Conservation (phyloP, 2,329 filamentous ascomycete species). For the Claviceps purpurea region DNA sequence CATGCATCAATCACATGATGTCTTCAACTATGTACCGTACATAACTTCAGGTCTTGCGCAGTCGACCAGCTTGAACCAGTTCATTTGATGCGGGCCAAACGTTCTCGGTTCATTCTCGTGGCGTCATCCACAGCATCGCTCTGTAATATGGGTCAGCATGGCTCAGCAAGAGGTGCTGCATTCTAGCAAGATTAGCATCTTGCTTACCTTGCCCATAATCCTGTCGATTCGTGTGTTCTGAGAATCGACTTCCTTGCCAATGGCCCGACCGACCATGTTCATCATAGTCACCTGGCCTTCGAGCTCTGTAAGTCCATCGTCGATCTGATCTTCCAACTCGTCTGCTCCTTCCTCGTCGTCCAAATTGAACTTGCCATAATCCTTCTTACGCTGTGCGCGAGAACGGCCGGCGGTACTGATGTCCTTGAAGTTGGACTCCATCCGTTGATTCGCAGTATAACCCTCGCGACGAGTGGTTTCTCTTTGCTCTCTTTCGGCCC, state of each 20-base stretch:
- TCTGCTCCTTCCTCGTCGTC: conserved; percentile 45
- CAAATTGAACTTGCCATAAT: conserved; percentile 56
- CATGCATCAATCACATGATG: not conserved
- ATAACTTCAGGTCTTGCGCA: not conserved
- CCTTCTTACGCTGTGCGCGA: conserved; percentile 24
- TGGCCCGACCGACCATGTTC: conserved; percentile 60
- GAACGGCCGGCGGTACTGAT: conserved; percentile 18
- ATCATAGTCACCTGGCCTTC: conserved; percentile 56
- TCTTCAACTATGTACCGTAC: not conserved
- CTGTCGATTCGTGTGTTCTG: conserved; percentile 66
- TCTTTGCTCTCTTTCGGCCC: conserved; percentile 50
- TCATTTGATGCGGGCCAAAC: conserved; percentile 48
- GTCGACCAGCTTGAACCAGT: not conserved
- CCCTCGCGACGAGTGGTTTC: conserved; percentile 45
- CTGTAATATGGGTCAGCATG: conserved; percentile 31
- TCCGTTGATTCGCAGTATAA: conserved; percentile 36
- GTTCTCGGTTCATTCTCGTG: conserved; percentile 64
- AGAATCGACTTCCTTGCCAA: conserved; percentile 59
- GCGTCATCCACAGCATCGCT: conserved; percentile 74
- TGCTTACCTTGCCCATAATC: conserved; percentile 61
- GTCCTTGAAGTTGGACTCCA: conserved; percentile 37
- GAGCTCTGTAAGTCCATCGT: conserved; percentile 49
- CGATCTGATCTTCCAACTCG: conserved; percentile 40
- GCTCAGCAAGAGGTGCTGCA: not conserved
- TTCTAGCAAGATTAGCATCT: not conserved